Base-by-base conservation (phyloP, 768 basidiomycete genomes). In the Lactarius deliciosus region DNA sequence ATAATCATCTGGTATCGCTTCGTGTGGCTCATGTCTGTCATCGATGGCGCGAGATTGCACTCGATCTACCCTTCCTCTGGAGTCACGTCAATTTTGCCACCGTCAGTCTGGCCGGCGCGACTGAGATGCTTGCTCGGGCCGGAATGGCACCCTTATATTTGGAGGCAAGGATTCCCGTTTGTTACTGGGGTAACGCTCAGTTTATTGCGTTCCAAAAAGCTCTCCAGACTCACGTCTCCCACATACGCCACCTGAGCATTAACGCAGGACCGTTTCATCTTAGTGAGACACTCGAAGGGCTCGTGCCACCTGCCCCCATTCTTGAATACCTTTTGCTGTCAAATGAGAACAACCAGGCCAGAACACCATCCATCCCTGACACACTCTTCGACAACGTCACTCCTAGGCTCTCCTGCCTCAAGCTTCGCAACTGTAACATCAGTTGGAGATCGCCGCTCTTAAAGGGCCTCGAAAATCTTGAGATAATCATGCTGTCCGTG, bases 1-100 rank as follows among this genome's bases (percentile, higher is more conserved):
- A 41, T 4, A 11, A 25, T 18, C 7, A 2, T n/a, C 50, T 60
- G 18, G 13, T 10, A n/a, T 69, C 64, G 68, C n/a, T 69, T 41
- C 8, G 34, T 25, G 60, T 69, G 13, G 25, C 61, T 4, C 68
- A 63, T 28, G 68, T 69, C 28, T 69, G 61, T 20, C 68, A 13
- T n/a, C 57, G 13, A 43, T 69, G 68, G 68, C 68, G 61, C 16
- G 64, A 69, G 10, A 63, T 65, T 34, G 68, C 64, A 40, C 64
- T 69, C 40, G 15, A 41, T 15, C 41, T 63, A 16, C 61, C 68
- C 57, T n/a, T 61, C 13, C 28, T 69, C 32, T 69, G 68, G 68
- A 60, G 38, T 32, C 41, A 61, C 43, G 40, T 69, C 50, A 22
- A 61, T 25, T 25, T 50, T 22, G 5, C 22, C 22, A 5, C 3